Evolutionary conservation across 257 asterid species (phyloP), one percentile per base, ranked within the genome.

Genomic region (Verbena officinalis): DNA sequence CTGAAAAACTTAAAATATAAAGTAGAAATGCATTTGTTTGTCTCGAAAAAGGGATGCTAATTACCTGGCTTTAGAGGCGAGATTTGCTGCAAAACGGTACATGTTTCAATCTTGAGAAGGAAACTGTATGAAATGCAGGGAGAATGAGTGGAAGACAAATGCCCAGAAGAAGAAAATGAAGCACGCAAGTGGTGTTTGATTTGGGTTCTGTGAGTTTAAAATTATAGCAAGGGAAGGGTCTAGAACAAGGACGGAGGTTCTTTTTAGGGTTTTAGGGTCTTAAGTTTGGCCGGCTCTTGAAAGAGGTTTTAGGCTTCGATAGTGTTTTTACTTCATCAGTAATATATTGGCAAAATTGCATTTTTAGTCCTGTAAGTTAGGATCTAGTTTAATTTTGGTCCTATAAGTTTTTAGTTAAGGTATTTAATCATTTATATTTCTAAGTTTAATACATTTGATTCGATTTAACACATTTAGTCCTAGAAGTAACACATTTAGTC

Each of bases 21-120:
- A 46, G 56, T 17, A 45, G 0, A 5, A 20, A 38, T 5, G 55
- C 30, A 30, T 7, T 7, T 1, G 24, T 7, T 7, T 1, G 24
- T 33, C 7, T 12, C 3, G 17, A 20, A 17, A 27, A 62, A n/a
- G 49, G 43, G 31, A 31, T 17, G 9, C 13, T 44, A 17, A 45
- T 55, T 77, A 82, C 88, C 88, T 79, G 72, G 88, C 83, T 58
- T 82, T 89, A 16, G 95, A 81, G 38, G 89, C 98, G 62, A 92
- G 84, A 81, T 89, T 89, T 49, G 96, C 92, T 44, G 88, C 95
- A 65, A 83, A 85, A 14, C 98, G 87, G 65, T 92, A 83, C 98
- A 92, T 92, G 38, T 11, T 71, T 30, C 16, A 43, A 2, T 19
- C 48, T 14, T 40, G 30, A 15, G 11, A 23, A 27, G 16, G 65